These are phyloP conservation scores for Ophiostoma sp. DNA, from an alignment of 2,329 filamentous ascomycete genomes.

Conservation along the genomic window DNA sequence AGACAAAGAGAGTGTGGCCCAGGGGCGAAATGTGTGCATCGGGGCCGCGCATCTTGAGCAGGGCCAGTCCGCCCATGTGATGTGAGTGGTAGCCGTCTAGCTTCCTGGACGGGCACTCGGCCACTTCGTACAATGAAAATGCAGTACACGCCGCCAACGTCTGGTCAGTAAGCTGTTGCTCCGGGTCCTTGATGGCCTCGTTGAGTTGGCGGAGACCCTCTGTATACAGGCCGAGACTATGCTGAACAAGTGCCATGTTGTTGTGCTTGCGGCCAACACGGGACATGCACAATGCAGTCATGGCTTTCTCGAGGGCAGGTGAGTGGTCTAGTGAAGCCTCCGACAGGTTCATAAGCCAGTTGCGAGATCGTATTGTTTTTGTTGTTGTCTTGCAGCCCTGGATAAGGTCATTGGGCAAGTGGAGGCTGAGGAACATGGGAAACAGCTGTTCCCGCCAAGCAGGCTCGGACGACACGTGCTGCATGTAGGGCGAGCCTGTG, in stretches of 20 bases:
- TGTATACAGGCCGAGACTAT: conserved; percentile 26
- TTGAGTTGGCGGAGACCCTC: conserved; percentile 23
- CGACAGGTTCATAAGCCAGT: conserved; percentile 25
- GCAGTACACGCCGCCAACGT: conserved; percentile 27
- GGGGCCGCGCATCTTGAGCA: conserved; percentile 27
- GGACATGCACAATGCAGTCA: conserved; percentile 24
- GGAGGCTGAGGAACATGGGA: conserved; percentile 22
- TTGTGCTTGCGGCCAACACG: conserved; percentile 21
- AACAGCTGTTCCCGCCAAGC: conserved; percentile 27
- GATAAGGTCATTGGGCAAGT: conserved; percentile 22
- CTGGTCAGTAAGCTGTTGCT: conserved; percentile 20
- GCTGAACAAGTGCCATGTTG: conserved; percentile 21
- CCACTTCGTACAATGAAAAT: conserved; percentile 28
- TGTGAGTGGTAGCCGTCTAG: conserved; percentile 26
- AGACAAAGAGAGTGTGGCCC: conserved; percentile 25
- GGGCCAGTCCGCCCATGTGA: conserved; percentile 25
- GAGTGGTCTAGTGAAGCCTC: conserved; percentile 17
- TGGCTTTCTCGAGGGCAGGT: conserved; percentile 22
- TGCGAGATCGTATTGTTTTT: conserved; percentile 17
- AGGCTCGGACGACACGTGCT: conserved; percentile 15
- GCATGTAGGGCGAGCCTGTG: not conserved
- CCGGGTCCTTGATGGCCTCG: conserved; percentile 21
- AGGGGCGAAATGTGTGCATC: conserved; percentile 24
- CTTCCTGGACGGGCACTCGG: conserved; percentile 25
- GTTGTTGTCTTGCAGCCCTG: not conserved